phyloP scores from a whole-genome alignment of 176 grass and related monocot genomes.

The Puya raimondii region DNA sequence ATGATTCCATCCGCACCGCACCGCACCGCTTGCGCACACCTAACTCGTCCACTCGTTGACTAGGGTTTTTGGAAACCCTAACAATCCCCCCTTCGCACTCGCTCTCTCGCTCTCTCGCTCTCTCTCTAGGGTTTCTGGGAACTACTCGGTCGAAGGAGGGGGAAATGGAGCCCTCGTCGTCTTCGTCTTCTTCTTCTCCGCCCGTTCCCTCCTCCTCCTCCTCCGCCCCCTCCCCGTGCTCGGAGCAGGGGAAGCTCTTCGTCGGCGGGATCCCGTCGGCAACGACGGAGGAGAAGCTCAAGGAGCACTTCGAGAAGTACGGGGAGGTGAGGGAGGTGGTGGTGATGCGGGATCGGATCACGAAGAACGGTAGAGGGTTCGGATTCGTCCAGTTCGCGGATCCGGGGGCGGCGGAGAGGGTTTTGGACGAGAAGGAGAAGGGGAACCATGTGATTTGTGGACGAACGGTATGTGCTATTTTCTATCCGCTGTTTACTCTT shows the following conservation, averaged over 20 bases:
- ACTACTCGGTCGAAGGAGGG: background rate
- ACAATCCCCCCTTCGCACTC: background rate
- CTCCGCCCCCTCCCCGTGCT: background rate
- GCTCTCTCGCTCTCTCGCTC: no score
- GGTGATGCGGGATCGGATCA: constrained; percentile 18
- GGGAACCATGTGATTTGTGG: constrained; percentile 12
- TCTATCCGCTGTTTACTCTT: background rate
- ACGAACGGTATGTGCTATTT: constrained; percentile 7
- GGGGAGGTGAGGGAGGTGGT: constrained; percentile 28
- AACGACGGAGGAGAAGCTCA: constrained; percentile 10
- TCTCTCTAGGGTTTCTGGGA: background rate
- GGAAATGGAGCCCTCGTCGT: background rate
- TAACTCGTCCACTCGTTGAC: background rate
- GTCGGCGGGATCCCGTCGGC: constrained; percentile 16
- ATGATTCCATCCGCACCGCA: background rate
- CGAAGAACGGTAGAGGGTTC: constrained; percentile 8
- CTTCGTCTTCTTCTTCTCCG: background rate
- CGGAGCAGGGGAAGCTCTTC: constrained; percentile 21
- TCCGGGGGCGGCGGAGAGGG: background rate
- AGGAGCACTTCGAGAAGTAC: constrained; percentile 22
- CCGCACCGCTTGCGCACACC: background rate
- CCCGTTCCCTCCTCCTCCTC: background rate
- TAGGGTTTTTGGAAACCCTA: background rate
- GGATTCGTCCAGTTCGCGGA: constrained; percentile 26
- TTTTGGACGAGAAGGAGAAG: background rate